Conservation (phyloP, 768 basidiomycete genomes). For the Suillus subalutaceus region DNA sequence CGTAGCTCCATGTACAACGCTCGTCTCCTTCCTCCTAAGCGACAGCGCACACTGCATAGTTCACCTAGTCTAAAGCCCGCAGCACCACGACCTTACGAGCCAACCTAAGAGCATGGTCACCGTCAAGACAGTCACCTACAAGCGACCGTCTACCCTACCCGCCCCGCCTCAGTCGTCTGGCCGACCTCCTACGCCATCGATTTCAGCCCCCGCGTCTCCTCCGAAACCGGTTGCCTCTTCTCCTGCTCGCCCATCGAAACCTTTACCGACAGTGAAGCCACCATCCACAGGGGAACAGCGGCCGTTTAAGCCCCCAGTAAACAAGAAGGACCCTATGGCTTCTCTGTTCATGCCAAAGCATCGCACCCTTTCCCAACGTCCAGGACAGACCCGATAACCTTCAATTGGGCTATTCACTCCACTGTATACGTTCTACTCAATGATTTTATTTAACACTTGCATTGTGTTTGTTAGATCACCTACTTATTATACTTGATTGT, state of each 20-base stretch:
- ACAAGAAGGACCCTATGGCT: conserved; percentile 67
- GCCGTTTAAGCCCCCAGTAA: conserved; percentile 39
- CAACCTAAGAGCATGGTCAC: conserved; percentile 46
- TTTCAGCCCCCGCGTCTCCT: conserved; percentile 8
- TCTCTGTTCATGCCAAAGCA: conserved; percentile 76
- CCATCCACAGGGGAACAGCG: conserved; percentile 30
- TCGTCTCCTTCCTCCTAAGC: conserved; percentile 53
- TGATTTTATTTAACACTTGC: background rate
- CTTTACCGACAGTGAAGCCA: conserved; percentile 14
- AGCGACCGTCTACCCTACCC: conserved; percentile 31
- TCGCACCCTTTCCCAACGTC: conserved; percentile 60
- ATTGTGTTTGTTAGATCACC: no score
- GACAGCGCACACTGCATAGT: conserved; percentile 44
- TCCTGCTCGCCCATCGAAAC: conserved; percentile 16
- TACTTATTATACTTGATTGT: background rate
- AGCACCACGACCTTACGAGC: conserved; percentile 32
- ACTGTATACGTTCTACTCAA: background rate
- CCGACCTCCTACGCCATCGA: background rate
- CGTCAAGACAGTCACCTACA: conserved; percentile 51
- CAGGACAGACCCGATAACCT: conserved; percentile 35
- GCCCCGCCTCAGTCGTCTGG: conserved; percentile 17
- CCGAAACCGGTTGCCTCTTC: conserved; percentile 34
- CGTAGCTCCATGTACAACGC: conserved; percentile 62
- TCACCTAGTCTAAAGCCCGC: conserved; percentile 37
- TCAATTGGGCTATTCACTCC: no score